These are phyloP conservation scores for Escallonia rubra DNA, from an alignment of 129 eudicot genomes.

Conservation along the genomic window DNA sequence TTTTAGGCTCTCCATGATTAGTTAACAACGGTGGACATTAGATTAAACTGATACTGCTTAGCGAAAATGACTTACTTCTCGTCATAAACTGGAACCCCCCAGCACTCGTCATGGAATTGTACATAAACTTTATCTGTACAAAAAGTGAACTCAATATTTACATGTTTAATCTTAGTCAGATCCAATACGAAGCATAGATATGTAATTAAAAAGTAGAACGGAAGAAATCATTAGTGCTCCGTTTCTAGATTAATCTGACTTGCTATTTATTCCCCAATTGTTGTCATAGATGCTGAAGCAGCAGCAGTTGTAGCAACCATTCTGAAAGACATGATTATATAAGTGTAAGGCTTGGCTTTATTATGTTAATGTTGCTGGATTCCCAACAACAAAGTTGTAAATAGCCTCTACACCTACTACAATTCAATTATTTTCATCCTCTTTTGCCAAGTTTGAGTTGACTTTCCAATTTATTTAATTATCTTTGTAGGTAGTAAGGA, in stretches of 20 bases:
- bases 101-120: conserved; percentile 94
- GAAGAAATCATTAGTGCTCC: too few relatives aligned
- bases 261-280: conserved; percentile 7
- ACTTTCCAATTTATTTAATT: conserved; percentile 1
- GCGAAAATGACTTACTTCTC: conserved; percentile 65
- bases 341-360: conserved; percentile 20
- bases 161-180: background rate
- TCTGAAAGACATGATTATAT: conserved; percentile 14
- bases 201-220: too few relatives aligned
- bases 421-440: conserved; percentile 12
- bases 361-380: conserved; percentile 31
- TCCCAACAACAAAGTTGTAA: conserved; percentile 22
- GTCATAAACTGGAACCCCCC: conserved; percentile 99
- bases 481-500: conserved; percentile 24
- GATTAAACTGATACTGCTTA: background rate
- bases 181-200: too few relatives aligned
- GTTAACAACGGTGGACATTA: too few relatives aligned
- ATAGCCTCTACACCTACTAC: conserved; percentile 6
- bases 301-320: conserved; percentile 14
- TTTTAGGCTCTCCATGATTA: background rate
- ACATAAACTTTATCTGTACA: conserved; percentile 78
- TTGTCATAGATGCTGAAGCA: background rate
- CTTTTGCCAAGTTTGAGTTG: conserved; percentile 6
- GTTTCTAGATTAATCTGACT: too few relatives aligned
- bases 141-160: background rate